Percentiles rank a stretch among this genome's conserved stretches.
Evolutionary conservation across 2,329 filamentous ascomycete genomes (phyloP).

Genomic region (Huntiella abstrusa): DNA sequence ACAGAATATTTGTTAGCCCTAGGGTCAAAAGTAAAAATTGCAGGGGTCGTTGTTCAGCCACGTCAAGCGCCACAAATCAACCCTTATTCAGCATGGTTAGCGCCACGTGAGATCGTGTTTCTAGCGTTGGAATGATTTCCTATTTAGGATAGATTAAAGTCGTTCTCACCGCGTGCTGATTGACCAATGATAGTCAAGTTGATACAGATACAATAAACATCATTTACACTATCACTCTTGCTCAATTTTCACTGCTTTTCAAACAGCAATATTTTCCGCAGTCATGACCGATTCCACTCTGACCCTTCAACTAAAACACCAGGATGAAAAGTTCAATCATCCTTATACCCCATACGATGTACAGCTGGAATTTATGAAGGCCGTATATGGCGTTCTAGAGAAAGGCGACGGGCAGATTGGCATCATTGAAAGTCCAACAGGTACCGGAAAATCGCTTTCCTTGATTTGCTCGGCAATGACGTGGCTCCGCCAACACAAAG

Average conservation of each 20-base stretch:
- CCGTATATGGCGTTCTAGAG: conserved; percentile 62
- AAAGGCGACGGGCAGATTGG: conserved; percentile 53
- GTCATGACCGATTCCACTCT: background rate
- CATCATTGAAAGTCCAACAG: conserved; percentile 86
- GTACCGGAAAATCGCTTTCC: conserved; percentile 78
- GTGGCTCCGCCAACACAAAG: conserved; percentile 76
- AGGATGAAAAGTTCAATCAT: conserved; percentile 50
- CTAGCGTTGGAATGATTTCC: conserved; percentile 1
- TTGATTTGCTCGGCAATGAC: conserved; percentile 77
- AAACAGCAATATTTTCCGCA: background rate
- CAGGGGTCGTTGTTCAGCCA: conserved; percentile 1
- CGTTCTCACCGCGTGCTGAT: background rate
- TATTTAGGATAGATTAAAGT: background rate
- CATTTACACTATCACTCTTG: background rate
- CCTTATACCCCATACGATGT: conserved; percentile 78
- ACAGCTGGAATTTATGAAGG: conserved; percentile 72
- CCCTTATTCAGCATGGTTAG: background rate
- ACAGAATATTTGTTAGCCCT: conserved; percentile 10
- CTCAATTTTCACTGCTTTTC: background rate
- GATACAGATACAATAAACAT: too few relatives aligned
- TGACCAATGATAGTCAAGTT: too few relatives aligned
- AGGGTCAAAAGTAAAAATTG: background rate
- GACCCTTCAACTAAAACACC: background rate
- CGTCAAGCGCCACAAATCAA: background rate
- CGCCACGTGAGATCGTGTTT: conserved; percentile 5